phyloP scores from a whole-genome alignment of 2,329 filamentous ascomycete species.

The Clonostachys rhizophaga region DNA sequence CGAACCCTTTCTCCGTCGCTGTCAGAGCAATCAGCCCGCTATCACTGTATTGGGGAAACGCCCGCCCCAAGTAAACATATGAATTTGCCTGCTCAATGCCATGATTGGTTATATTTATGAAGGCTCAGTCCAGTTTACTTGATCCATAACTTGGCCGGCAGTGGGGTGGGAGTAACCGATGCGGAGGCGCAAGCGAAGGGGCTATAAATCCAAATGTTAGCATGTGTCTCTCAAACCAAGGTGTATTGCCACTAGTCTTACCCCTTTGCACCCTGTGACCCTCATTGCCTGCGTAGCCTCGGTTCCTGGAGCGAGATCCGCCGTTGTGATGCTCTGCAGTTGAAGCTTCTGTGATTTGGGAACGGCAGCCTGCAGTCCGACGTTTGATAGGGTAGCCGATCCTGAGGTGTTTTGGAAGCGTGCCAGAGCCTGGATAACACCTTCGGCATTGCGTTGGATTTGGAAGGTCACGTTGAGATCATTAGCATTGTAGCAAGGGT shows the following conservation, averaged over 20 bases:
- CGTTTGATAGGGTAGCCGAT: conserved; percentile 61
- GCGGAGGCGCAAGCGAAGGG: conserved; percentile 80
- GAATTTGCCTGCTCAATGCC: too few relatives aligned
- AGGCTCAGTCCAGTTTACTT: conserved; percentile 95
- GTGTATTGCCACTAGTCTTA: conserved; percentile 50
- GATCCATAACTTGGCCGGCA: conserved; percentile 72
- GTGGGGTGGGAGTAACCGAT: conserved; percentile 73
- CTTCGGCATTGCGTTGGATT: conserved; percentile 76
- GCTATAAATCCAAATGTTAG: conserved; percentile 41
- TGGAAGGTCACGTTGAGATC: conserved; percentile 77
- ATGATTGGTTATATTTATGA: conserved; percentile 17
- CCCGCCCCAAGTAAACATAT: too few relatives aligned
- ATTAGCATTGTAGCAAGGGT: conserved; percentile 82
- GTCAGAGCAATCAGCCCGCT: neutral
- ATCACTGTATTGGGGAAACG: too few relatives aligned
- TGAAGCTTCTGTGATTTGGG: conserved; percentile 95
- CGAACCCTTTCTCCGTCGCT: neutral
- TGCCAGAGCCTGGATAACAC: conserved; percentile 75
- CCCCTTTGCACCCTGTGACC: conserved; percentile 78
- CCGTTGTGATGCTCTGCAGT: conserved; percentile 80
- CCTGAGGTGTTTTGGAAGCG: conserved; percentile 76
- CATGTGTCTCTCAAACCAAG: neutral
- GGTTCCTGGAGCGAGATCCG: conserved; percentile 69
- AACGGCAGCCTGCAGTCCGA: conserved; percentile 89
- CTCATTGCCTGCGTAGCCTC: conserved; percentile 92